Percentiles rank a stretch among this genome's conserved stretches.
Conservation (phyloP, 352 stramenopile genomes). For the Hyaloperonospora brassicae region DNA sequence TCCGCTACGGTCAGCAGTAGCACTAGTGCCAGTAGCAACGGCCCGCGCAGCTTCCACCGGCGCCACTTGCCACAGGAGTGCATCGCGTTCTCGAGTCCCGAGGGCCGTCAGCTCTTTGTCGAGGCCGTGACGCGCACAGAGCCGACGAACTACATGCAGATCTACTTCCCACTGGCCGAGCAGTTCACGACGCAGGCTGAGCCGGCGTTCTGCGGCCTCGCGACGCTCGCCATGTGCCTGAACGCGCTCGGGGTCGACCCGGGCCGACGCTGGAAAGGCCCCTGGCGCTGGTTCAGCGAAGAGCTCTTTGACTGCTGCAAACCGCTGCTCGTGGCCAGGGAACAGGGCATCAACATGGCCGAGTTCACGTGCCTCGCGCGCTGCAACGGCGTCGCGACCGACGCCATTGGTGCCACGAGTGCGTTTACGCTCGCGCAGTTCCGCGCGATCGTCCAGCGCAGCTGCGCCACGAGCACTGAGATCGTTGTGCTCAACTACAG, state of each 20-base stretch:
- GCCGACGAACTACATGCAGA: conserved; percentile 73
- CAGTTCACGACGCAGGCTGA: conserved; percentile 89
- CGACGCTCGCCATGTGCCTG: conserved; percentile 76
- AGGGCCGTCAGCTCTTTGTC: conserved; percentile 81
- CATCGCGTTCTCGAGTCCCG: conserved; percentile 73
- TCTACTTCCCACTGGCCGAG: conserved; percentile 90
- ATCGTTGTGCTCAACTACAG: conserved; percentile 91
- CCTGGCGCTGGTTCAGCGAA: conserved; percentile 81
- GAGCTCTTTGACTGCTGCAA: conserved; percentile 80
- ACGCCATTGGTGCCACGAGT: conserved; percentile 37
- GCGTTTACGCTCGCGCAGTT: conserved; percentile 44
- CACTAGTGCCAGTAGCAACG: conserved; percentile 52
- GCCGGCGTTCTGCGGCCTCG: conserved; percentile 86
- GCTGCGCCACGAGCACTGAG: conserved; percentile 58
- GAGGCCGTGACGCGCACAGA: conserved; percentile 51
- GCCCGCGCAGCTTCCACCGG: conserved; percentile 70
- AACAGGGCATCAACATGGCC: conserved; percentile 60
- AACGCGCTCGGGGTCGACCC: conserved; percentile 75
- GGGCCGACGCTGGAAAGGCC: conserved; percentile 63
- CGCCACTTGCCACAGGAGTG: conserved; percentile 71
- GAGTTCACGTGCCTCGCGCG: conserved; percentile 65
- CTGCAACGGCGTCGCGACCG: conserved; percentile 50
- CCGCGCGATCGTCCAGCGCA: conserved; percentile 60
- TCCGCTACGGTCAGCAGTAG: conserved; percentile 26
- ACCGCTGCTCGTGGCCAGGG: conserved; percentile 56